phyloP scores from a whole-genome alignment of 768 basidiomycete species.

The Tulasnella sp. region DNA sequence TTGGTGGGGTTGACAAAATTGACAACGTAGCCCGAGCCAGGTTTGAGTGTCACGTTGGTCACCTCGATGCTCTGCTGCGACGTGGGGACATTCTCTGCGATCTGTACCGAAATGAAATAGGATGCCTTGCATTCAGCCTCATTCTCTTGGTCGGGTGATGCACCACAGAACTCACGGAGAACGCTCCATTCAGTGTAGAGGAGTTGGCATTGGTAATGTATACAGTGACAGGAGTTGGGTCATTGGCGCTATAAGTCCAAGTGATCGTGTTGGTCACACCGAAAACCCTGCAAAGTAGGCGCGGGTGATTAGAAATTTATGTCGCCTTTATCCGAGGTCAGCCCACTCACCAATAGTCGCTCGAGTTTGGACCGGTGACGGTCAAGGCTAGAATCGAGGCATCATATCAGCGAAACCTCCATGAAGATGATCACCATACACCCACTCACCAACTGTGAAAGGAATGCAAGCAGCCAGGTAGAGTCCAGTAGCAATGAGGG shows the following conservation, averaged over 20 bases:
- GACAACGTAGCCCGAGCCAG: slow-evolving; percentile 26
- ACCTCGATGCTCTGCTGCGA: slow-evolving; percentile 20
- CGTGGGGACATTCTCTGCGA: slow-evolving; percentile 27
- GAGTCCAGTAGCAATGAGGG: too few species aligned
- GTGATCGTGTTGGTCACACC: slow-evolving; percentile 28
- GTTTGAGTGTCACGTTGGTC: slow-evolving; percentile 29
- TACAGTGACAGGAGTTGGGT: slow-evolving; percentile 29
- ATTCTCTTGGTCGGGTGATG: too few species aligned
- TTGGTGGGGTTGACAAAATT: slow-evolving; percentile 30
- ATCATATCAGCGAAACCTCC: too few species aligned
- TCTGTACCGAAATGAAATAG: slow-evolving; percentile 19
- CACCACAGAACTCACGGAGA: slow-evolving; percentile 23
- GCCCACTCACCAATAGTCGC: slow-evolving; percentile 28
- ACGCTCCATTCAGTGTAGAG: slow-evolving; percentile 29
- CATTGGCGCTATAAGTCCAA: slow-evolving; percentile 27
- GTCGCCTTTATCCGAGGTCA: not conserved
- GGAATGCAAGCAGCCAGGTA: not conserved
- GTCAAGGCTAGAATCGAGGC: slow-evolving; percentile 22
- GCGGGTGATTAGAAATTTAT: not conserved
- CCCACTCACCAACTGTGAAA: not conserved
- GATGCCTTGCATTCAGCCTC: not conserved
- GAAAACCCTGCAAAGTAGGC: slow-evolving; percentile 26
- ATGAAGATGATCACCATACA: too few species aligned
- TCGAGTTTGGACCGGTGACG: slow-evolving; percentile 26
- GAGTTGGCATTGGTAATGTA: slow-evolving; percentile 27